These are phyloP conservation scores for Pinus albicaulis DNA, from an alignment of 75 land plant species.

Conservation along the genomic window DNA sequence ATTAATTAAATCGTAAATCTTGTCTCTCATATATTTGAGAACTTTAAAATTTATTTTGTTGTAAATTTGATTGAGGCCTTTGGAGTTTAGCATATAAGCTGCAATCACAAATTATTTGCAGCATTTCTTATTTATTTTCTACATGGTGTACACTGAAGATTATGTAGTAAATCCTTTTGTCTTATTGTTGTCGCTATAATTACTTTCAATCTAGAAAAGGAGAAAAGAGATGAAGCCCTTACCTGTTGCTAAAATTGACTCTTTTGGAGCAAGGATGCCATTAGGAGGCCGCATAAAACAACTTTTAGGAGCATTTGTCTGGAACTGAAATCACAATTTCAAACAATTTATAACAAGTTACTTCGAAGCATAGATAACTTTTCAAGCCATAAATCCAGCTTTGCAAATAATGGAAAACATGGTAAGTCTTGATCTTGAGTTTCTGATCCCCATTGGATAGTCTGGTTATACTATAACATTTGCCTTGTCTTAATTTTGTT, in stretches of 20 bases:
- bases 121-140: background rate
- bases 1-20: background rate
- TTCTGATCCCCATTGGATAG: background rate
- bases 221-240: background rate
- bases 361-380: background rate
- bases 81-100: background rate
- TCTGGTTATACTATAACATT: background rate
- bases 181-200: background rate
- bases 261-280: conserved; percentile 39
- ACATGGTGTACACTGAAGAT: background rate
- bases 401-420: background rate
- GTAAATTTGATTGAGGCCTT: background rate
- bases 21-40: background rate
- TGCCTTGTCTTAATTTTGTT: background rate
- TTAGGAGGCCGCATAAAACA: conserved; percentile 59
- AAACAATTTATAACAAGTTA: conserved; percentile 1
- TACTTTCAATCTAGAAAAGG: background rate
- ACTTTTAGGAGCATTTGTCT: conserved; percentile 57
- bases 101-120: background rate
- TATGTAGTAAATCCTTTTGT: background rate
- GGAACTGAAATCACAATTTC: conserved; percentile 31
- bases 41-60: background rate
- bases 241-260: conserved; percentile 48
- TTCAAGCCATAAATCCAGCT: background rate
- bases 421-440: background rate